These are phyloP conservation scores for Amylostereum areolatum DNA, from an alignment of 1,284 basidiomycete genomes.

Conservation along the genomic window DNA sequence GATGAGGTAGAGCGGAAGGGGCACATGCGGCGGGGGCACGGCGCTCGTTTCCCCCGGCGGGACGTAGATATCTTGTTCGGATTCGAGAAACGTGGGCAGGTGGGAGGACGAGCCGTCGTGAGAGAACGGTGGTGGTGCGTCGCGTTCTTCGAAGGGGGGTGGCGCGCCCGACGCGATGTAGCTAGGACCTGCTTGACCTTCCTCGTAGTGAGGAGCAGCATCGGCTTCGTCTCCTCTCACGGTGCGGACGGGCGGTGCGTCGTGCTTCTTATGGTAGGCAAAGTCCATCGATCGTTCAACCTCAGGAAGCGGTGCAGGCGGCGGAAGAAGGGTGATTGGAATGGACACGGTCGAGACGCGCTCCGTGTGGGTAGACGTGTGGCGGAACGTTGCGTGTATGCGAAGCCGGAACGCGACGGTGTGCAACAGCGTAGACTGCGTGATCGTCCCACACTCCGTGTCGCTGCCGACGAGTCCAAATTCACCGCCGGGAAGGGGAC, in stretches of 20 bases:
- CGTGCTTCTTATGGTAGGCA: slow-evolving; percentile 81
- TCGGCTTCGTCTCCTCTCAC: slow-evolving; percentile 63
- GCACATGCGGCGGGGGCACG: slow-evolving; percentile 25
- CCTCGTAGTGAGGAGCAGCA: slow-evolving; percentile 55
- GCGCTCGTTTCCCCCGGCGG: slow-evolving; percentile 37
- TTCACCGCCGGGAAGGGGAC: slow-evolving; percentile 19
- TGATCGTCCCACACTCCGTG: slow-evolving; percentile 64
- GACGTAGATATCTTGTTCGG: slow-evolving; percentile 64
- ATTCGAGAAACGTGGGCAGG: slow-evolving; percentile 73
- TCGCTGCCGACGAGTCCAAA: slow-evolving; percentile 25
- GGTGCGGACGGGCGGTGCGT: slow-evolving; percentile 66
- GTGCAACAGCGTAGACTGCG: slow-evolving; percentile 70
- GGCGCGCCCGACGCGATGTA: slow-evolving; percentile 49
- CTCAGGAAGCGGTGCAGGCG: slow-evolving; percentile 68
- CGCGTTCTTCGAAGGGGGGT: slow-evolving; percentile 77
- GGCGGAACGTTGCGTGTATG: slow-evolving; percentile 65
- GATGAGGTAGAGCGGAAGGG: slow-evolving; percentile 32
- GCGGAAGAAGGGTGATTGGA: slow-evolving; percentile 64
- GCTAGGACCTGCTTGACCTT: slow-evolving; percentile 69
- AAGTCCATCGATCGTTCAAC: slow-evolving; percentile 61
- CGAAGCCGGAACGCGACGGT: slow-evolving; percentile 61
- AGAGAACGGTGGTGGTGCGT: slow-evolving; percentile 74
- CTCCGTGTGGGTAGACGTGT: slow-evolving; percentile 59
- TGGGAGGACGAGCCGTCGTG: slow-evolving; percentile 53
- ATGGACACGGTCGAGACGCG: slow-evolving; percentile 53